Conservation (phyloP, 108 stramenopile species). For the Fragilaria crotonensis region DNA sequence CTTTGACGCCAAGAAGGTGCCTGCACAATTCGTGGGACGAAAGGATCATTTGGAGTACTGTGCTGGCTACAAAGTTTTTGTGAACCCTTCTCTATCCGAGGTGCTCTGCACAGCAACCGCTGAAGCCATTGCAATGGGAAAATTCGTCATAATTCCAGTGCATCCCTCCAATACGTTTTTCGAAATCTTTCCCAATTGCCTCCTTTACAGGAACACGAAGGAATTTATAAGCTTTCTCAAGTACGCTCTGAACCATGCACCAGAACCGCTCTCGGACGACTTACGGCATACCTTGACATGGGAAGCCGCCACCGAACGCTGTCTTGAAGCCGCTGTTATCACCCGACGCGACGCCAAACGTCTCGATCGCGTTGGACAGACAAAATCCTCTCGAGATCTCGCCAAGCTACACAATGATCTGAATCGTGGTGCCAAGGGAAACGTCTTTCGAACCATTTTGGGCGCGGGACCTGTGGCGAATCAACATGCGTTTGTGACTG, state of each 20-base stretch:
- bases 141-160: constrained; percentile 64
- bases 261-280: constrained; percentile 27
- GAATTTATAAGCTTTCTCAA: constrained; percentile 50
- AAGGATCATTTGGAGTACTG: constrained; percentile 46
- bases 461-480: constrained; percentile 5
- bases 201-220: constrained; percentile 34
- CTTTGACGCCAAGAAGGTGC: constrained; percentile 37
- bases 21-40: constrained; percentile 54
- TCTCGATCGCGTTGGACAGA: constrained; percentile 26
- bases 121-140: constrained; percentile 82
- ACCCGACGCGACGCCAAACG: constrained; percentile 44
- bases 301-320: constrained; percentile 69
- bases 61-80: constrained; percentile 54
- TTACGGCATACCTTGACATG: constrained; percentile 40
- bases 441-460: constrained; percentile 6
- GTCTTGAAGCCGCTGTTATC: constrained; percentile 42
- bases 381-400: constrained; percentile 14
- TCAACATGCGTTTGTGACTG: constrained; percentile 1
- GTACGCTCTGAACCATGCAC: constrained; percentile 49
- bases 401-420: constrained; percentile 28
- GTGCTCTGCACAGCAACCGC: constrained; percentile 84
- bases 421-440: constrained; percentile 20
- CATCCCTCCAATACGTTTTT: constrained; percentile 78
- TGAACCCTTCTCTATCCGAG: constrained; percentile 73
- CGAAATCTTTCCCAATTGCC: constrained; percentile 66